Conservation (phyloP, 768 basidiomycete species). For the Melanogaster broomeanus region DNA sequence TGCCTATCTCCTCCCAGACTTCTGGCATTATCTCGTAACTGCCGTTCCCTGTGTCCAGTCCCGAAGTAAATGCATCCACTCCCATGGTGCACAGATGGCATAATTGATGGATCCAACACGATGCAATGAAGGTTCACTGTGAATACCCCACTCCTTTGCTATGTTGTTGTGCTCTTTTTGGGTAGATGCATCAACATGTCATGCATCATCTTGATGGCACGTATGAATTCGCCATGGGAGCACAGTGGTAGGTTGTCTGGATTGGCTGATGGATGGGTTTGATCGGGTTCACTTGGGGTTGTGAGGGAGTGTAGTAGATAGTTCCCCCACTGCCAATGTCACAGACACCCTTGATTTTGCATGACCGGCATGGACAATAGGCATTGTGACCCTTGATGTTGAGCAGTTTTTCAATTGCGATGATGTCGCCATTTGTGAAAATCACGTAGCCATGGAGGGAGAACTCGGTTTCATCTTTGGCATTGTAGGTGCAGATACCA, state of each 20-base stretch:
- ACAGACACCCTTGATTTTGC: slow-evolving; percentile 22
- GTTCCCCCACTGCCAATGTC: slow-evolving; percentile 13
- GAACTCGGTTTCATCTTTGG: slow-evolving; percentile 1
- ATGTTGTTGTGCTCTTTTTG: neutral
- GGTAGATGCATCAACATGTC: too few species aligned
- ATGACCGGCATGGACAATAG: slow-evolving; percentile 32
- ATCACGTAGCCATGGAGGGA: slow-evolving; percentile 22
- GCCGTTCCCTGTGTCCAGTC: slow-evolving; percentile 13
- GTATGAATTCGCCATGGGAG: slow-evolving; percentile 20
- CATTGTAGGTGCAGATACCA: slow-evolving; percentile 12
- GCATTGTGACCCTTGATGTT: slow-evolving; percentile 39
- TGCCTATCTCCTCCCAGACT: slow-evolving; percentile 4
- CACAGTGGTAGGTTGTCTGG: slow-evolving; percentile 20
- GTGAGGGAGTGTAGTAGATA: neutral
- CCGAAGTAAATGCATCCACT: slow-evolving; percentile 20
- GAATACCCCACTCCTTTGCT: slow-evolving; percentile 1
- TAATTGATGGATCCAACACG: slow-evolving; percentile 2
- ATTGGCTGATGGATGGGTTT: slow-evolving; percentile 3
- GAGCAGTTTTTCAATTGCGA: slow-evolving; percentile 30
- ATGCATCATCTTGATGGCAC: neutral
- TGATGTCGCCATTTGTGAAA: slow-evolving; percentile 34
- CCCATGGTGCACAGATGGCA: neutral
- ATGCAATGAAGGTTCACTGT: neutral
- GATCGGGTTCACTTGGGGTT: neutral
- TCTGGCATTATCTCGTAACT: slow-evolving; percentile 3